Evolutionary conservation across 2,329 filamentous ascomycete species (phyloP).

Genomic region (Beauveria sp.): DNA sequence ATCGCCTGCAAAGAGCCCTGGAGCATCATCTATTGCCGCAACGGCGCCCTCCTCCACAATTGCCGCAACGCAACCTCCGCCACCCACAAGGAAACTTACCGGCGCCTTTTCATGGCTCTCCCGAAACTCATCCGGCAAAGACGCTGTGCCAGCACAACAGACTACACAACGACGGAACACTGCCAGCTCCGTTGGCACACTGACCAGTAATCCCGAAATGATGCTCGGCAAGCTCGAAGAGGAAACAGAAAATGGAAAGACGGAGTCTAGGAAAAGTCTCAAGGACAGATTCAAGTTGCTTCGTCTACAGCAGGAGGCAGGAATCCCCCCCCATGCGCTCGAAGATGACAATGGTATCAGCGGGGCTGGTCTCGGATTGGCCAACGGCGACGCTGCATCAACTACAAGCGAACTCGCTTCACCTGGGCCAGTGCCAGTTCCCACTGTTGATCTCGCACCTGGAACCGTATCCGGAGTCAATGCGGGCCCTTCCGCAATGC

Average conservation of each 20-base stretch:
- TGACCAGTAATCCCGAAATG: conserved; percentile 75
- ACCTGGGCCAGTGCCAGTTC: conserved; percentile 43
- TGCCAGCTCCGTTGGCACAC: conserved; percentile 68
- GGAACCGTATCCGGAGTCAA: conserved; percentile 80
- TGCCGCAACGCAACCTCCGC: conserved; percentile 21
- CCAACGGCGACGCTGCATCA: conserved; percentile 19
- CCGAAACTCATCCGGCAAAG: conserved; percentile 54
- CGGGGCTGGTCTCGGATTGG: conserved; percentile 16
- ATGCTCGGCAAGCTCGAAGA: conserved; percentile 72
- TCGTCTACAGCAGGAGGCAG: conserved; percentile 65
- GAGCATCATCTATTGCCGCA: conserved; percentile 28
- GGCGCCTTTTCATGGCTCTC: conserved; percentile 85
- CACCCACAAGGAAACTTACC: conserved; percentile 63
- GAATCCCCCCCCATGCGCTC: conserved; percentile 42
- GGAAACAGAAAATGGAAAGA: conserved; percentile 44
- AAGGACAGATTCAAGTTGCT: conserved; percentile 74
- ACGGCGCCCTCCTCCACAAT: conserved; percentile 22
- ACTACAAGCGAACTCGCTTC: conserved; percentile 25
- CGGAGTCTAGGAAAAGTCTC: conserved; percentile 53
- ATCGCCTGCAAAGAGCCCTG: conserved; percentile 38
- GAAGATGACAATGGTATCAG: conserved; percentile 41
- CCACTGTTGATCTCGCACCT: conserved; percentile 67
- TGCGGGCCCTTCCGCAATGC: conserved; percentile 62
- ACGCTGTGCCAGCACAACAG: conserved; percentile 41
- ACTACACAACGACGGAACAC: conserved; percentile 58